Percentiles rank a stretch among this genome's conserved stretches.
phyloP scores from a whole-genome alignment of 306 rosid genomes.

The Dicorynia guianensis region DNA sequence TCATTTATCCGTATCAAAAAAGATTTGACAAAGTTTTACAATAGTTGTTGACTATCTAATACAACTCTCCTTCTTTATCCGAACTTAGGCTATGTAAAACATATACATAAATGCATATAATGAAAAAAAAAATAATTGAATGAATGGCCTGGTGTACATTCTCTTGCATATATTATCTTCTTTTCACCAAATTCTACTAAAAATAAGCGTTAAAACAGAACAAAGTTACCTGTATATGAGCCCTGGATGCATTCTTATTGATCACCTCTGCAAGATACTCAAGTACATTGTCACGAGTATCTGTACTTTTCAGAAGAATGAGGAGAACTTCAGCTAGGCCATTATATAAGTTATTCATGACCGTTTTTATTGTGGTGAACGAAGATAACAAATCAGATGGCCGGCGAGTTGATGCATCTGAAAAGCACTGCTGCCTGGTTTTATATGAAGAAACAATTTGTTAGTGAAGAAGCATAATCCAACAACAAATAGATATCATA shows the following conservation, averaged over 20 bases:
- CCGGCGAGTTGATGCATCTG: constrained; percentile 83
- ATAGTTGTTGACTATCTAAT: too few relatives aligned
- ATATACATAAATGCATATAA: too few relatives aligned
- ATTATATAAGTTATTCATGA: constrained; percentile 80
- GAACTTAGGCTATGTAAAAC: too few relatives aligned
- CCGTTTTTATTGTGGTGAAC: constrained; percentile 80
- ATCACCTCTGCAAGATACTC: constrained; percentile 94
- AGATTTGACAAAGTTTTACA: too few relatives aligned
- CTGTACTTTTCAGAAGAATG: constrained; percentile 80
- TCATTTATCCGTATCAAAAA: too few relatives aligned
- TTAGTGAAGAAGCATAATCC: constrained; percentile 22
- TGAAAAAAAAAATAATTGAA: neutral
- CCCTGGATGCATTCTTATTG: constrained; percentile 92
- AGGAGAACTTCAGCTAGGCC: constrained; percentile 84
- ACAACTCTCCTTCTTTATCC: too few relatives aligned
- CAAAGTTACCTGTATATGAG: constrained; percentile 85
- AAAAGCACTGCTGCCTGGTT: constrained; percentile 91
- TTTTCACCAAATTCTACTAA: neutral
- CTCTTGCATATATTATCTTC: neutral
- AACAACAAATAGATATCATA: constrained; percentile 9
- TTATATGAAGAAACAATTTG: constrained; percentile 19
- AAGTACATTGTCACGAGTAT: constrained; percentile 82
- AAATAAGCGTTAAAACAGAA: constrained; percentile 11
- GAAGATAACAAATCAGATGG: constrained; percentile 85
- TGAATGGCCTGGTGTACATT: too few relatives aligned